These are phyloP conservation scores for Penicillium palitans DNA, from an alignment of 2,329 filamentous ascomycete species.

Conservation along the genomic window DNA sequence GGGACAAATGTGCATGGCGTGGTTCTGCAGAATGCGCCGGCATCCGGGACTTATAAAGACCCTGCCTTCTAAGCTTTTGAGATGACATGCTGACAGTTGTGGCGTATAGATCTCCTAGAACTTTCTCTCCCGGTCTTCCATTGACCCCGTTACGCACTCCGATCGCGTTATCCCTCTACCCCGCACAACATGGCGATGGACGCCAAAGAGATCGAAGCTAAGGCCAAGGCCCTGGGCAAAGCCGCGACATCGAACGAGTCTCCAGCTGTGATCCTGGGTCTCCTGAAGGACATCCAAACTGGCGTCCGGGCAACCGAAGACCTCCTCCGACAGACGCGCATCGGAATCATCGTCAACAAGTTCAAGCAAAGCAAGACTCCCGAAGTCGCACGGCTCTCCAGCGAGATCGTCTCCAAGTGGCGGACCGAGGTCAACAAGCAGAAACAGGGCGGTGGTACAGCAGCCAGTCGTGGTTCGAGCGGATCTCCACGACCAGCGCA, in stretches of 20 bases:
- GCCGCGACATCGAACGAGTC: conserved; percentile 74
- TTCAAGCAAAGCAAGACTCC: conserved; percentile 76
- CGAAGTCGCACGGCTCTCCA: conserved; percentile 70
- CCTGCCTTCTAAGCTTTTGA: neutral
- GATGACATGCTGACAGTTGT: neutral
- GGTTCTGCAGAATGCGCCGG: conserved; percentile 10
- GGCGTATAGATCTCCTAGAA: neutral
- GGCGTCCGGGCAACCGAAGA: conserved; percentile 85
- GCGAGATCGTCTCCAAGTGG: conserved; percentile 76
- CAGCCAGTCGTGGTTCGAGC: conserved; percentile 42
- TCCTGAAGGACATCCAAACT: conserved; percentile 77
- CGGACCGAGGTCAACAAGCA: conserved; percentile 51
- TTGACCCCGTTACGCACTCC: too few species aligned
- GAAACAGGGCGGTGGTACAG: conserved; percentile 43
- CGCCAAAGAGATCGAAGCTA: conserved; percentile 74
- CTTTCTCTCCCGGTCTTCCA: neutral
- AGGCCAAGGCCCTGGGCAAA: conserved; percentile 77
- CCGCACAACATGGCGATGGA: conserved; percentile 59
- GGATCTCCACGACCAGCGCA: conserved; percentile 48
- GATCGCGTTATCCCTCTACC: neutral
- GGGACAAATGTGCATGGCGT: neutral
- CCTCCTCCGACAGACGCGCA: conserved; percentile 83
- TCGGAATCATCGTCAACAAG: conserved; percentile 86
- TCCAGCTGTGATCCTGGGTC: conserved; percentile 66
- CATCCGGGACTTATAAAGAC: conserved; percentile 1